phyloP scores from a whole-genome alignment of 108 stramenopile genomes.

The Pseudonitzschia multistriata region DNA sequence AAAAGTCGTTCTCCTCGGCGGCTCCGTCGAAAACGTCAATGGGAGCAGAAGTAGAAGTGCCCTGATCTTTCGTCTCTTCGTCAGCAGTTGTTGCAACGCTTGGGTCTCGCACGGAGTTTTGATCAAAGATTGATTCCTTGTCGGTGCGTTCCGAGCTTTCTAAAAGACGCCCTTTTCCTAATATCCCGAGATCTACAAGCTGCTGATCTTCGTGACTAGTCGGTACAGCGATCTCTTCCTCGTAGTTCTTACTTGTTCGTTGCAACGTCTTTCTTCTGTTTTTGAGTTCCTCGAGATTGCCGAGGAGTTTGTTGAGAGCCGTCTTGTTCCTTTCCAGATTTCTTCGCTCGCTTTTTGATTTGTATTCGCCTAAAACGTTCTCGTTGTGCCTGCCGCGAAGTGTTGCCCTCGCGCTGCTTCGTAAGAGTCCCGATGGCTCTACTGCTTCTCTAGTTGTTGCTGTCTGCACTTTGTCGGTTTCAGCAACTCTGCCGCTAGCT shows the following conservation, averaged over 20 bases:
- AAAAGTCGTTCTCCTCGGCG: not conserved
- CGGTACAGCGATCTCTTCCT: no score
- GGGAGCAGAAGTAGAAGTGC: no score
- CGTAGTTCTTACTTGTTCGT: not conserved
- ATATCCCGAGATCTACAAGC: not conserved
- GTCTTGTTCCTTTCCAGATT: not conserved
- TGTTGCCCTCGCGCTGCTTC: no score
- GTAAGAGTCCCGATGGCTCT: no score
- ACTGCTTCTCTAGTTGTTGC: not conserved
- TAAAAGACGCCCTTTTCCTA: not conserved
- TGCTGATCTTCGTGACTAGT: not conserved
- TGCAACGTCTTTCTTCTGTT: no score
- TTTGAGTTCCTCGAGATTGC: no score
- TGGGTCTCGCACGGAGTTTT: not conserved
- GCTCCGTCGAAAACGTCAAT: not conserved
- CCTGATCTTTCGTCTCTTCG: not conserved
- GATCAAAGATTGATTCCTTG: not conserved
- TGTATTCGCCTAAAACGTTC: not conserved
- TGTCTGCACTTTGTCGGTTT: not conserved
- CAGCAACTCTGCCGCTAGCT: not conserved
- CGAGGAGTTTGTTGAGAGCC: not conserved
- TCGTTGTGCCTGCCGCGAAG: not conserved
- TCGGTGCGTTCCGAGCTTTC: not conserved
- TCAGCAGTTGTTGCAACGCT: not conserved
- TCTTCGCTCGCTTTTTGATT: not conserved